Conservation (phyloP, 352 stramenopile species). For the Phytophthora fragariaefolia region DNA sequence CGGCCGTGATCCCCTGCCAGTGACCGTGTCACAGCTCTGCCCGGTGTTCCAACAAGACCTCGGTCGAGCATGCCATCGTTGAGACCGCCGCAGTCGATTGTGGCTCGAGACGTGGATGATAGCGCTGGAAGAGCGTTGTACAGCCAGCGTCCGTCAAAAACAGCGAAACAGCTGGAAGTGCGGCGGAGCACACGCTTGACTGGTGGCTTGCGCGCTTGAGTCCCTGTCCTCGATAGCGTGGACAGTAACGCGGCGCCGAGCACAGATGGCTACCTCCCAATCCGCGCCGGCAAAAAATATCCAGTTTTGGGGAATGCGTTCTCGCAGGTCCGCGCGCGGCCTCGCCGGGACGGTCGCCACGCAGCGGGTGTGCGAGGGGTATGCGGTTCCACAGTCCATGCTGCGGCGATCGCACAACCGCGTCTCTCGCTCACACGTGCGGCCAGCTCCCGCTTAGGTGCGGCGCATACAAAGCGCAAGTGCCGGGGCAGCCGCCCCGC, state of each 20-base stretch:
- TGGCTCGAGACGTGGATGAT: constrained; percentile 6
- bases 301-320: constrained; percentile 25
- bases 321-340: constrained; percentile 18
- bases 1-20: constrained; percentile 4
- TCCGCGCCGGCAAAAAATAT: constrained; percentile 17
- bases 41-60: no score
- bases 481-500: constrained; percentile 22
- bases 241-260: not conserved
- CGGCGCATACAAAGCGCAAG: constrained; percentile 34
- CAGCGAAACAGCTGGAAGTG: constrained; percentile 26
- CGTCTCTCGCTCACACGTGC: constrained; percentile 15
- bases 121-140: constrained; percentile 24
- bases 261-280: not conserved
- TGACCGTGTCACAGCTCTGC: no score
- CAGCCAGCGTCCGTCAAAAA: constrained; percentile 17
- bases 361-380: constrained; percentile 1
- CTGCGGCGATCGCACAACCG: constrained; percentile 40
- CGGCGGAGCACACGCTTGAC: constrained; percentile 5
- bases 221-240: no score
- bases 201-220: no score
- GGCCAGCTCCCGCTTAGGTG: constrained; percentile 8
- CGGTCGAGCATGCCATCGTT: no score
- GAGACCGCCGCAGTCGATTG: constrained; percentile 13
- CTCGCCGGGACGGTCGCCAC: no score
- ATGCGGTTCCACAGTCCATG: constrained; percentile 14